These are phyloP conservation scores for Neurospora tetrasperma DNA, from an alignment of 495 filamentous ascomycete genomes.

Conservation along the genomic window DNA sequence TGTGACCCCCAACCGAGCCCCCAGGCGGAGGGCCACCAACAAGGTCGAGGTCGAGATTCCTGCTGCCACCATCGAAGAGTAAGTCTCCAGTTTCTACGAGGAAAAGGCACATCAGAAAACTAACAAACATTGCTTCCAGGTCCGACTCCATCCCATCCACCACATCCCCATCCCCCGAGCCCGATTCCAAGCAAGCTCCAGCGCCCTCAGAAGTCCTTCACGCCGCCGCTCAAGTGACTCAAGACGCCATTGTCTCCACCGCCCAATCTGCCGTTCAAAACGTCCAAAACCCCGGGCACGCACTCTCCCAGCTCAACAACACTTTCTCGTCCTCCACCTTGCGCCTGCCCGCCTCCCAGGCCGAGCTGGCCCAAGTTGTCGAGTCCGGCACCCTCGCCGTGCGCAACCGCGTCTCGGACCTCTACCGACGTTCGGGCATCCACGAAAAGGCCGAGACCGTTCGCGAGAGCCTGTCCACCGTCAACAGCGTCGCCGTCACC, in stretches of 20 bases:
- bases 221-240: slow-evolving; percentile 5
- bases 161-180: neutral
- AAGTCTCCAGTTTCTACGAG: slow-evolving; percentile 13
- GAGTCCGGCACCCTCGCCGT: slow-evolving; percentile 61
- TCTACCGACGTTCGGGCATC: slow-evolving; percentile 41
- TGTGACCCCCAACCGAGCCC: slow-evolving; percentile 19
- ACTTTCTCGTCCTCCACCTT: slow-evolving; percentile 38
- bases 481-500: slow-evolving; percentile 54
- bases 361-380: slow-evolving; percentile 71
- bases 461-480: slow-evolving; percentile 57
- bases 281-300: slow-evolving; percentile 48
- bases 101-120: slow-evolving; percentile 8
- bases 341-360: slow-evolving; percentile 68
- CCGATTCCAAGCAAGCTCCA: slow-evolving; percentile 3
- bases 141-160: neutral
- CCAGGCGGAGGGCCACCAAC: slow-evolving; percentile 37
- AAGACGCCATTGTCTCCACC: slow-evolving; percentile 19
- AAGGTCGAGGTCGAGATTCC: slow-evolving; percentile 34
- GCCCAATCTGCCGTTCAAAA: slow-evolving; percentile 31
- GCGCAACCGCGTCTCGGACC: slow-evolving; percentile 39
- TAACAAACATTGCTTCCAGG: neutral
- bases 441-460: slow-evolving; percentile 45
- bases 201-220: neutral
- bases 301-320: slow-evolving; percentile 25
- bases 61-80: slow-evolving; percentile 22